Evolutionary conservation across 805 yeast genomes (phyloP).

Genomic region (Cyberlindnera bimundalis): DNA sequence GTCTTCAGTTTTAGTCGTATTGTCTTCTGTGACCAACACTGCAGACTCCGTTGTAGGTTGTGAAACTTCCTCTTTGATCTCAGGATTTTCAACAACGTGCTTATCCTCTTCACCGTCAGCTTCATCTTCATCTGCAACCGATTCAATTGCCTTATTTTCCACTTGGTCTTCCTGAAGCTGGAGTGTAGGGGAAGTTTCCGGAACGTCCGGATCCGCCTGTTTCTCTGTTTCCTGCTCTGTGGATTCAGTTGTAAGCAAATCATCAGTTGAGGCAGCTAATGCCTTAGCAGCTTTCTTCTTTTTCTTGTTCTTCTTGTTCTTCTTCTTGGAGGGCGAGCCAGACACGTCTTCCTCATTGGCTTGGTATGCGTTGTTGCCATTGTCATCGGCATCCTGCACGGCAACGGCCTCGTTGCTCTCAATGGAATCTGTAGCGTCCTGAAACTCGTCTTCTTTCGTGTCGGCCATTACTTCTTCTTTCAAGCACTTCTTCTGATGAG

Average conservation of each 20-base stretch:
- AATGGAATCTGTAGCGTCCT: constrained; percentile 16
- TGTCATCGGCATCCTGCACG: neutral
- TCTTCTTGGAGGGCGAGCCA: constrained; percentile 5
- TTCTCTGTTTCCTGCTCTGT: neutral
- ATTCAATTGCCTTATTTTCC: too few species aligned
- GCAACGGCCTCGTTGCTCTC: neutral
- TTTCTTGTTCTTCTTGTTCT: constrained; percentile 17
- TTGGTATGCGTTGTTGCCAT: neutral
- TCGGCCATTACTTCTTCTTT: constrained; percentile 7
- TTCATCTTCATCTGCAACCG: neutral
- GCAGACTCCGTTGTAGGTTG: neutral
- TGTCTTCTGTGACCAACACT: neutral
- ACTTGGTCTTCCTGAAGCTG: neutral
- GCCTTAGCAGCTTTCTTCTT: constrained; percentile 5
- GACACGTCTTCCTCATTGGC: constrained; percentile 1
- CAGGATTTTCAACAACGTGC: too few species aligned
- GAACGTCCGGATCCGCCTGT: neutral
- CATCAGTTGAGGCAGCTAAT: constrained; percentile 1
- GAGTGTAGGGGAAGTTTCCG: too few species aligned
- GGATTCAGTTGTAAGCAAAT: neutral
- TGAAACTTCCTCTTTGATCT: neutral
- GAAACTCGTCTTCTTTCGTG: constrained; percentile 13
- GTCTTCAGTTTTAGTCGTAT: too few species aligned
- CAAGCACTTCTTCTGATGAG: too few species aligned
- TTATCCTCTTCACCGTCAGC: neutral